Conservation (phyloP, 495 filamentous ascomycete species). For the Talaromyces adpressus region DNA sequence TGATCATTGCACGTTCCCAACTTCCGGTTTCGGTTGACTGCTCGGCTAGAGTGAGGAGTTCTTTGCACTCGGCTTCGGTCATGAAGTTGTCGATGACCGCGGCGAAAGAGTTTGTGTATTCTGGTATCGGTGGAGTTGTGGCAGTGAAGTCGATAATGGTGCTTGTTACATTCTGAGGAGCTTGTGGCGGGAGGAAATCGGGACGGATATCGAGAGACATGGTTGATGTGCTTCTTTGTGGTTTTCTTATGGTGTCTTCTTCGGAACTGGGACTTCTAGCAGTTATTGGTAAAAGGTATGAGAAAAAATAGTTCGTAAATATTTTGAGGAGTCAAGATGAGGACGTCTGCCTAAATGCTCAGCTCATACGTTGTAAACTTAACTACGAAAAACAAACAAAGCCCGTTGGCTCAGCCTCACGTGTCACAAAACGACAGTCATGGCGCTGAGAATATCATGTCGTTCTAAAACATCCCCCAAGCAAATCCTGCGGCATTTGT, state of each 20-base stretch:
- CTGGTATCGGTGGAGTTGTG: constrained; percentile 40
- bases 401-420: neutral
- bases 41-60: constrained; percentile 52
- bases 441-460: too few relatives aligned
- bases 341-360: neutral
- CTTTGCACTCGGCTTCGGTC: constrained; percentile 51
- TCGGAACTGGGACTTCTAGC: neutral
- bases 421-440: too few relatives aligned
- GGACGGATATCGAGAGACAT: neutral
- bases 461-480: too few relatives aligned
- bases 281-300: neutral
- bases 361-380: neutral
- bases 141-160: constrained; percentile 45
- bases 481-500: too few relatives aligned
- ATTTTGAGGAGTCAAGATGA: neutral
- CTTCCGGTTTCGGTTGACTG: constrained; percentile 17
- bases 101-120: constrained; percentile 50
- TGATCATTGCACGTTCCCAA: constrained; percentile 64
- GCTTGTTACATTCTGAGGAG: constrained; percentile 18
- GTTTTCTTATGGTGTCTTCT: neutral
- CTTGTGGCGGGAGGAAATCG: neutral
- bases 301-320: neutral
- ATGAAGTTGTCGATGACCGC: constrained; percentile 59
- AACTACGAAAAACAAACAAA: neutral
- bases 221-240: neutral